Conservation (phyloP, 2,329 filamentous ascomycete genomes). For the Immersiporthe knoxdaviesiana region DNA sequence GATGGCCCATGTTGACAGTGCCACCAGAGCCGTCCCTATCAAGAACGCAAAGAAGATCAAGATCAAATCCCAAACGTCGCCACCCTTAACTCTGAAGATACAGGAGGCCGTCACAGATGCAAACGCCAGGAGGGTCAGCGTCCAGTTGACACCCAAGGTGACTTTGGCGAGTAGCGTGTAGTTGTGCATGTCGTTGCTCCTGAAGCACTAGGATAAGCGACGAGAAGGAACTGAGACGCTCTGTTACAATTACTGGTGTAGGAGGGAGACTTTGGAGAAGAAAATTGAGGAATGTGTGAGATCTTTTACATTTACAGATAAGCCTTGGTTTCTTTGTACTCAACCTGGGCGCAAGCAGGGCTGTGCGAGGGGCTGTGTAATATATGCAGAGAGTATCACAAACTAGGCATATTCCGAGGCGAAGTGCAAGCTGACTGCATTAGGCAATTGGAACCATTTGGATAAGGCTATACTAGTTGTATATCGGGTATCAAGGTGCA, state of each 20-base stretch:
- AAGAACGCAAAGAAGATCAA: background rate
- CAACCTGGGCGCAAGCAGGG: background rate
- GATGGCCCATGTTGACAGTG: conserved; percentile 11
- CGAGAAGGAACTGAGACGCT: background rate
- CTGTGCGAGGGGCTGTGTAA: background rate
- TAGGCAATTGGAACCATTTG: background rate
- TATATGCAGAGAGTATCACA: background rate
- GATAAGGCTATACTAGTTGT: no score
- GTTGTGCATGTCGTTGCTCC: background rate
- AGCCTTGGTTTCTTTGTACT: background rate
- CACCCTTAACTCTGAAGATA: background rate
- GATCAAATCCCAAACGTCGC: background rate
- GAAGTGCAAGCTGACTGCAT: background rate
- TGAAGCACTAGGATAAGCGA: background rate
- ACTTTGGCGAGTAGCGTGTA: conserved; percentile 12
- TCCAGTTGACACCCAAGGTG: conserved; percentile 21
- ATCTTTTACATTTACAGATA: background rate
- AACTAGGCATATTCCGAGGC: background rate
- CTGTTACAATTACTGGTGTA: no score
- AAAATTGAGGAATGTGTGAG: background rate
- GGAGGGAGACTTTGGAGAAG: no score
- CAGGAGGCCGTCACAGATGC: background rate
- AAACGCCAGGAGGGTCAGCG: conserved; percentile 17
- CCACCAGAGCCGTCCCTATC: conserved; percentile 1
- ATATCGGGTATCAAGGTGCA: no score